Evolutionary conservation across 495 filamentous ascomycete species (phyloP), one percentile per base, ranked within the genome.

Genomic region (Annulohypoxylon bovei): DNA sequence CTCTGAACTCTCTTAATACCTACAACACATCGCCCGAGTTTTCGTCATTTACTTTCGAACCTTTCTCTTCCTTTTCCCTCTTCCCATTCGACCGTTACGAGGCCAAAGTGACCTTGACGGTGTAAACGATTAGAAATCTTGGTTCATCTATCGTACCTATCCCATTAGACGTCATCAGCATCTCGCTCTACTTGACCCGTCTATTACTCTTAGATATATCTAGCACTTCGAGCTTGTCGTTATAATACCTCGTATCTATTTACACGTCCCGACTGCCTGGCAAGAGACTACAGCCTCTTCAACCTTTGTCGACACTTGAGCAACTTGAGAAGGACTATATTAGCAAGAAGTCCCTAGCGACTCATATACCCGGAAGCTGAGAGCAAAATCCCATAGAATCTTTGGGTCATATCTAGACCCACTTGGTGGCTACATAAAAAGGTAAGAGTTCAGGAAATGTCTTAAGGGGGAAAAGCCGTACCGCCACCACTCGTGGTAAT

Each of bases 1-100:
- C 67, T 70, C 67, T 64, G 28, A 70, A 69, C 62, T 65, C 64
- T 62, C 67, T 70, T 73, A 73, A 63, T 73, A 69, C 35, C 63
- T 67, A 60, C 71, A 47, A 66, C 62, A 63, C 71, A 62, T 72
- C 65, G 30, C 67, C 67, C 67, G 50, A 44, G 55, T 73, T 73
- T 65, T 73, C 71, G 62, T 70, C 71, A 62, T 55, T 32, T 70
- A 33, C 47, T 67, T 70, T 70, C 49, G 50, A 59, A 49, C 25
- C 65, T 66, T 66, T 53, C 18, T 58, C 33, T 62, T 70, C 54
- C 70, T 22, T 53, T 40, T 30, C 57, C 62, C 68, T 52, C 42
- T 65, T 32, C 54, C 67, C 53, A 73, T 66, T 50, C 44, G 35
- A 61, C 47, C 49, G 65, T 72, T 65, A 68, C 65, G 65, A 62